Evolutionary conservation across 176 grass and related monocot genomes (phyloP).

Genomic region (Saccharum spontaneum): DNA sequence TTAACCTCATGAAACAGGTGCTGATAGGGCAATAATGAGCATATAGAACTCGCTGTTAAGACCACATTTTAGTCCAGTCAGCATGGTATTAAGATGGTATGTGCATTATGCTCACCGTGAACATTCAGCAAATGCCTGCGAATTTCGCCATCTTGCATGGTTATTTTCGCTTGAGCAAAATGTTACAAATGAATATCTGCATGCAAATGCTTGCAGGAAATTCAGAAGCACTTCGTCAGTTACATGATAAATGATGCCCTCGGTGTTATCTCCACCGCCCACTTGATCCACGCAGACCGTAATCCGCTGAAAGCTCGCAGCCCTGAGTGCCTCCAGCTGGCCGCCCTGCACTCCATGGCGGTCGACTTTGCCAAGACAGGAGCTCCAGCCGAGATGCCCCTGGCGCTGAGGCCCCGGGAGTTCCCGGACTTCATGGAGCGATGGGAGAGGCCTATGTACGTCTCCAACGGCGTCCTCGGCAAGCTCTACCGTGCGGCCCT

Average conservation of each 20-base stretch:
- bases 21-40: not conserved
- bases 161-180: constrained; percentile 3
- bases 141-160: not conserved
- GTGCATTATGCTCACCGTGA: not conserved
- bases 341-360: constrained; percentile 84
- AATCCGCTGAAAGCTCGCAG: constrained; percentile 72
- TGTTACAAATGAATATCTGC: constrained; percentile 17
- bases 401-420: constrained; percentile 57
- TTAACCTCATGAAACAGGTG: constrained; percentile 12
- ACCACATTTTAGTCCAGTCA: not conserved
- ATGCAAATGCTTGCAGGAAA: constrained; percentile 65
- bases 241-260: constrained; percentile 89
- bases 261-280: constrained; percentile 72
- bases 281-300: constrained; percentile 76
- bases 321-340: constrained; percentile 70
- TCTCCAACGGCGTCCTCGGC: constrained; percentile 63
- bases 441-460: constrained; percentile 61
- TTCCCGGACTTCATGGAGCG: constrained; percentile 94
- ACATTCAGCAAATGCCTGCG: not conserved
- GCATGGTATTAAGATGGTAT: not conserved
- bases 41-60: not conserved
- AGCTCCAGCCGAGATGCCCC: constrained; percentile 78
- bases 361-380: constrained; percentile 94
- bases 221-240: constrained; percentile 86
- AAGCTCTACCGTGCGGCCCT: constrained; percentile 59